These are phyloP conservation scores for Metschnikowia borealis DNA, from an alignment of 805 yeast species.

Conservation along the genomic window DNA sequence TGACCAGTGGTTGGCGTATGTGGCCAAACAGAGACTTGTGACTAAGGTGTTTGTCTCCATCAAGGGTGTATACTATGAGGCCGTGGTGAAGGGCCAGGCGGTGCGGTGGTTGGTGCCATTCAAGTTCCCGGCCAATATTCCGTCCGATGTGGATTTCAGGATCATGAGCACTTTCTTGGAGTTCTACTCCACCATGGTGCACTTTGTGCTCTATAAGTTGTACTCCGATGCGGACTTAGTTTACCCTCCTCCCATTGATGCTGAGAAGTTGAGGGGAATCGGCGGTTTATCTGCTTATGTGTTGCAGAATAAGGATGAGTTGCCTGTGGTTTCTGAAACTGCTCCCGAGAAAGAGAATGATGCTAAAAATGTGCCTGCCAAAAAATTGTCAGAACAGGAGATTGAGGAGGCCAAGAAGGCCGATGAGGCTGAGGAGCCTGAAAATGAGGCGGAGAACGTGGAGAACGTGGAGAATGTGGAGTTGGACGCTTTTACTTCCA, in stretches of 20 bases:
- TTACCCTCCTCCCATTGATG: constrained; percentile 86
- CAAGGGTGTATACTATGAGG: constrained; percentile 96
- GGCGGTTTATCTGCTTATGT: constrained; percentile 88
- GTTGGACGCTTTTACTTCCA: constrained; percentile 70
- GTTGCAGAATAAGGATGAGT: constrained; percentile 47
- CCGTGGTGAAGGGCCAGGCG: constrained; percentile 84
- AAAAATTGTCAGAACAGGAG: constrained; percentile 38
- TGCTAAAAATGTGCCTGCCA: constrained; percentile 23
- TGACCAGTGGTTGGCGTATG: constrained; percentile 93
- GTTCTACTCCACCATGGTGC: constrained; percentile 87
- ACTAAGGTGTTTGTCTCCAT: constrained; percentile 92
- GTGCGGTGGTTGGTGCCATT: constrained; percentile 95
- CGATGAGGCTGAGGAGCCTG: constrained; percentile 36
- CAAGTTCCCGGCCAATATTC: constrained; percentile 94
- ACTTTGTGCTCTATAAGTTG: constrained; percentile 79
- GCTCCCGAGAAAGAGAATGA: constrained; percentile 7
- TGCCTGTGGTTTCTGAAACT: constrained; percentile 10
- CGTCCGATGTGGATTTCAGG: constrained; percentile 90
- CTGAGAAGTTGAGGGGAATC: constrained; percentile 68
- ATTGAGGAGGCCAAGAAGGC: constrained; percentile 53
- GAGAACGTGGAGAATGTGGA: constrained; percentile 19
- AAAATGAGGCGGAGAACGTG: constrained; percentile 3
- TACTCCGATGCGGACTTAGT: constrained; percentile 82
- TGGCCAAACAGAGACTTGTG: constrained; percentile 77
- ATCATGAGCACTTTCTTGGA: constrained; percentile 96